Evolutionary conservation across 2,329 filamentous ascomycete species (phyloP).

Genomic region (Fusarium solani-melongenae): DNA sequence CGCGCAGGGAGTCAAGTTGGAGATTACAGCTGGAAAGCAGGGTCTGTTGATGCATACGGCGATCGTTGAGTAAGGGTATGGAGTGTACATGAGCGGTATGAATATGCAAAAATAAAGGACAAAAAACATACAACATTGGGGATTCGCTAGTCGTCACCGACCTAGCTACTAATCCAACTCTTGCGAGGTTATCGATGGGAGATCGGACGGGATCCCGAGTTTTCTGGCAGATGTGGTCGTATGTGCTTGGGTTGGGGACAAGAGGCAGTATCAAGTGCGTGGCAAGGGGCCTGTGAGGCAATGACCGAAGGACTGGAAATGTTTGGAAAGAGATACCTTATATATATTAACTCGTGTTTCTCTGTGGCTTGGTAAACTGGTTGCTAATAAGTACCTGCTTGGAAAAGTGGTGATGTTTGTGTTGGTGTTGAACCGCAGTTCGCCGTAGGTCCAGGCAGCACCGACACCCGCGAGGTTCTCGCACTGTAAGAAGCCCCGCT

Average conservation of each 20-base stretch:
- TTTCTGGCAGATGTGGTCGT: constrained; percentile 20
- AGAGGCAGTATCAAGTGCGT: not conserved
- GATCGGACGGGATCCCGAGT: constrained; percentile 17
- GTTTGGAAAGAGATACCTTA: not conserved
- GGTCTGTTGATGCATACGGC: constrained; percentile 39
- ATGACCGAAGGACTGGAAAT: not conserved
- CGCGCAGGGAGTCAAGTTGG: constrained; percentile 34
- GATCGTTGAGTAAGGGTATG: constrained; percentile 22
- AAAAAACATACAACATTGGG: constrained; percentile 16
- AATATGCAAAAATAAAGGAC: not conserved
- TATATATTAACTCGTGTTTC: not conserved
- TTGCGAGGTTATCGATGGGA: constrained; percentile 14
- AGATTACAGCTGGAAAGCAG: constrained; percentile 29
- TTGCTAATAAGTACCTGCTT: not conserved
- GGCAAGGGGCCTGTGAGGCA: too few relatives aligned
- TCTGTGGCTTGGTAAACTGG: not conserved
- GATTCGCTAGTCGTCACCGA: constrained; percentile 16
- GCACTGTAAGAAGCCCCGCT: not conserved
- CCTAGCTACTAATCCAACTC: constrained; percentile 22
- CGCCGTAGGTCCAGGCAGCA: not conserved
- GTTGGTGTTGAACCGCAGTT: not conserved
- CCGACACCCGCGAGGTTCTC: not conserved
- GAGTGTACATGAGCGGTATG: not conserved
- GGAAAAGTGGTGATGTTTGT: not conserved
- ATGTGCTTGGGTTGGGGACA: constrained; percentile 11